Evolutionary conservation across 163 green algal genomes (phyloP).

Genomic region (Smithsoniella earleae): DNA sequence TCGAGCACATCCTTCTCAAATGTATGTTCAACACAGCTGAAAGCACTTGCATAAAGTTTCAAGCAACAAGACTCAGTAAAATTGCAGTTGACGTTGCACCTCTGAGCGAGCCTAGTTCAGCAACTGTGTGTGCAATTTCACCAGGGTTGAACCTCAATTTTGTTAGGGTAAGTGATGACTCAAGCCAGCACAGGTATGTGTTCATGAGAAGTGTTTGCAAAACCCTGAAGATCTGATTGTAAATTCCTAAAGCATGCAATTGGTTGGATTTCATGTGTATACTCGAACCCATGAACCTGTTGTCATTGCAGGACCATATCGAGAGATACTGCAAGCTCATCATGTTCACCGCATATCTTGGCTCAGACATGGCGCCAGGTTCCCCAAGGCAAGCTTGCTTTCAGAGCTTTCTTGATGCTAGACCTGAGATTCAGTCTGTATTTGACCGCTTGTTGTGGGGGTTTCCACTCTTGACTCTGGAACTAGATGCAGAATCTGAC

Average conservation of each 20-base stretch:
- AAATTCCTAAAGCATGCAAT: too few relatives aligned
- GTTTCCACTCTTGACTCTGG: slow-evolving; percentile 19
- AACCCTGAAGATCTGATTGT: too few relatives aligned
- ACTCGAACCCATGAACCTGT: neutral
- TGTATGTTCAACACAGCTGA: too few relatives aligned
- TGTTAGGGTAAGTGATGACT: too few relatives aligned
- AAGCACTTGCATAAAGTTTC: too few relatives aligned
- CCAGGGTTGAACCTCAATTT: neutral
- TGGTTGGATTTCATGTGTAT: neutral
- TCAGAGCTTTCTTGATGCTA: slow-evolving; percentile 54
- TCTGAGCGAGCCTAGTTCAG: too few relatives aligned
- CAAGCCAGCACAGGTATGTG: too few relatives aligned
- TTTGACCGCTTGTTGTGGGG: slow-evolving; percentile 20
- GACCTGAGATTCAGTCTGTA: slow-evolving; percentile 63
- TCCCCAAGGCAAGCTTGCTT: slow-evolving; percentile 47
- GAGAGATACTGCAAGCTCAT: slow-evolving; percentile 92
- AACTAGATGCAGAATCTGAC: slow-evolving; percentile 8
- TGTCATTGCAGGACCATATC: slow-evolving; percentile 70
- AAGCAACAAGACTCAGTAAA: too few relatives aligned
- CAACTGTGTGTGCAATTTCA: neutral
- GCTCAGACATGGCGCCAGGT: slow-evolving; percentile 51
- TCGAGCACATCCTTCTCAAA: too few relatives aligned
- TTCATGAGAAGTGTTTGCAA: too few relatives aligned
- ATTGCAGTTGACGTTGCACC: too few relatives aligned
- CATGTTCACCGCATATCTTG: slow-evolving; percentile 75